phyloP scores from a whole-genome alignment of 2,329 filamentous ascomycete genomes.

The Aspergillus eucalypticola region DNA sequence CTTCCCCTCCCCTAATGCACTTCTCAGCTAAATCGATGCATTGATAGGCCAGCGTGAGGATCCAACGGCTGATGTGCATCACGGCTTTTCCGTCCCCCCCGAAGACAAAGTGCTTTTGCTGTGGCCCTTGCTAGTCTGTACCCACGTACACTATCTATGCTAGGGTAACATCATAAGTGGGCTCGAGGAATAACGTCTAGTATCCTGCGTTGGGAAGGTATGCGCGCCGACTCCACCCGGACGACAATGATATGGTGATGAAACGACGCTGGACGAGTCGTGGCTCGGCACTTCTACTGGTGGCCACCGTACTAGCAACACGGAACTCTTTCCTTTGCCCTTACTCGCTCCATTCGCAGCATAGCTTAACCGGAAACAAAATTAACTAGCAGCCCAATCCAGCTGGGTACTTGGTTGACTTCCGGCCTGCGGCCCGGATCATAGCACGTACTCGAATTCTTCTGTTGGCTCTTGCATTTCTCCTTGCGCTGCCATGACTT shows the following conservation, averaged over 20 bases:
- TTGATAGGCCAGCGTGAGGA: conserved; percentile 2
- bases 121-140: neutral
- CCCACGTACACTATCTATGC: neutral
- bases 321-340: neutral
- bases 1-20: neutral
- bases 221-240: conserved; percentile 1
- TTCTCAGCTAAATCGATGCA: neutral
- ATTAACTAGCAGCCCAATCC: neutral
- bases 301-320: neutral
- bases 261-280: neutral
- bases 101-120: neutral
- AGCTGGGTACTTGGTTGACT: neutral
- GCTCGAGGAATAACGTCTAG: neutral
- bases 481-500: neutral
- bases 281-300: neutral
- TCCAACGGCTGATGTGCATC: conserved; percentile 8
- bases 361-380: neutral
- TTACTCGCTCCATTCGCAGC: neutral
- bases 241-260: neutral
- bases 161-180: neutral
- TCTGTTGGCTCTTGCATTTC: neutral
- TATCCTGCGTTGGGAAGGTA: neutral
- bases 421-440: neutral
- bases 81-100: neutral
- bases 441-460: neutral